Base-by-base conservation (phyloP, 1,284 basidiomycete genomes). In the Irpex rosettiformis region DNA sequence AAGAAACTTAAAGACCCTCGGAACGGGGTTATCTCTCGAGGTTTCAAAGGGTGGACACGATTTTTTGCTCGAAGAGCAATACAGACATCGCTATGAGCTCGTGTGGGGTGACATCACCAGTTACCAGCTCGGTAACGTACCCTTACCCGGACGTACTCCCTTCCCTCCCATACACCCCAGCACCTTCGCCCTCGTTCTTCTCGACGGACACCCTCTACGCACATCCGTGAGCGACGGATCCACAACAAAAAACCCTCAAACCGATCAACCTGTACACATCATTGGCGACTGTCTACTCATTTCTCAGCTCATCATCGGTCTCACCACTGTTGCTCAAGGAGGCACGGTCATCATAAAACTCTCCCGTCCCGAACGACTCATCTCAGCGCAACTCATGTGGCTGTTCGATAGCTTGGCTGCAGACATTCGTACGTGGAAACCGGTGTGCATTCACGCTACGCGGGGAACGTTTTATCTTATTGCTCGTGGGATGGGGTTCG, bases 331-430 rank as follows among this genome's bases (percentile, higher is more conserved):
- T 4, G 59, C 62, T 16, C 51, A 37, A 0, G 67, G 68, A 22
- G 71, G 69, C 1, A 72, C 69, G 3, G 56, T 74, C 33, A 58
- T 73, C 59, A 62, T 70, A 54, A 67, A 69, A 55, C 67, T 74
- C 49, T 63, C 64, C 13, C 65, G 68, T 52, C 55, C 63, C 3
- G 68, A 70, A 53, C 58, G 61, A 37, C 54, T 66, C 30, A 61
- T 63, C 24, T 69, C 68, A 4, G 66, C 70, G 30, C 67, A 68
- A 37, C 52, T 73, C 3, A 55, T 73, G 40, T 69, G 65, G 62
- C 60, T 72, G 61, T 58, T 72, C 59, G 69, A 72, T 59, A 25
- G 42, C 8, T 60, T 72, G 6, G 63, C 69, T 66, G 70, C 18
- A 27, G 48, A 27, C 4, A 22, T 51, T 6, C 10, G 48, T 7